Conservation (phyloP, 257 asterid genomes). For the Solanum corneliomulleri region DNA sequence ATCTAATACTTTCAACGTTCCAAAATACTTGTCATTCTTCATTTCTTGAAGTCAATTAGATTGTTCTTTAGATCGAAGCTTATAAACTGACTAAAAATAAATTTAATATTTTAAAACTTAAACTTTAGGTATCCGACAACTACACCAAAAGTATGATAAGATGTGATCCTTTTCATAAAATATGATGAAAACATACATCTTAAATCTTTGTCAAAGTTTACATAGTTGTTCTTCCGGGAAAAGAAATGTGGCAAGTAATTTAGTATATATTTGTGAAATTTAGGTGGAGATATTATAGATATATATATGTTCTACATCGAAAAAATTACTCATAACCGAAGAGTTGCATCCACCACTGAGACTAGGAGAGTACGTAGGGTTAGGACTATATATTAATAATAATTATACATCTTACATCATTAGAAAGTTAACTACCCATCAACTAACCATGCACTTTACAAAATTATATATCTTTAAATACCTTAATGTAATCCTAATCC, state of each 20-base stretch:
- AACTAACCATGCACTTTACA: neutral
- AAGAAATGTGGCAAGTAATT: neutral
- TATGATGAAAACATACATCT: no score
- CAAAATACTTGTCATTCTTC: neutral
- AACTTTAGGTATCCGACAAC: neutral
- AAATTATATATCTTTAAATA: neutral
- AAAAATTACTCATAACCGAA: neutral
- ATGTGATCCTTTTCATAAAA: neutral
- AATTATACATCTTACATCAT: neutral
- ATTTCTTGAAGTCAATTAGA: neutral
- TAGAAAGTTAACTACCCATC: neutral
- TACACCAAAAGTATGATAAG: no score
- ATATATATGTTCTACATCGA: neutral
- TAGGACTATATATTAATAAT: neutral
- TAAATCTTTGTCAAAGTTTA: neutral
- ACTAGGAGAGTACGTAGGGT: neutral
- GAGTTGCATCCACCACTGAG: neutral
- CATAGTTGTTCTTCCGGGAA: neutral
- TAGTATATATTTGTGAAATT: neutral
- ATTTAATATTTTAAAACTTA: no score
- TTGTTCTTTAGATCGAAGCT: neutral
- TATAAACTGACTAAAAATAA: no score
- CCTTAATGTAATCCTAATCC: neutral
- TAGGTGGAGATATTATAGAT: neutral
- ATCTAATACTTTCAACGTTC: no score